Conservation (phyloP, 192 early-diverging fungal species). For the Jimgerdemannia lactiflua region DNA sequence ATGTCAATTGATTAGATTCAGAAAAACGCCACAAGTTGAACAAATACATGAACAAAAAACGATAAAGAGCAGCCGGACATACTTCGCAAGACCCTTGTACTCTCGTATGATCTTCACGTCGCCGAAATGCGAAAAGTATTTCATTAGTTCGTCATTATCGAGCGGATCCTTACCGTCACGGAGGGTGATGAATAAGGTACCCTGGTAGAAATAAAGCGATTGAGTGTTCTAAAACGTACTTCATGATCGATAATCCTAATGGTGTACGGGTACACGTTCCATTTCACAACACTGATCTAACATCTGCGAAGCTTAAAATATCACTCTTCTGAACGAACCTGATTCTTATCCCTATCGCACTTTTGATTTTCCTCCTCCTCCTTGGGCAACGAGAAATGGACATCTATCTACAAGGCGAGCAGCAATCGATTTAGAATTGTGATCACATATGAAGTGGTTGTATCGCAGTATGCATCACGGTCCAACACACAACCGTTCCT, state of each 20-base stretch:
- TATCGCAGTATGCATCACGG: no score
- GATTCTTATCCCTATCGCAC: constrained; percentile 42
- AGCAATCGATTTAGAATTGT: no score
- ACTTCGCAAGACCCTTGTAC: constrained; percentile 10
- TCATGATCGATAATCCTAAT: not conserved
- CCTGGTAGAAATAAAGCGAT: constrained; percentile 22
- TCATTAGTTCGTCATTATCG: constrained; percentile 29
- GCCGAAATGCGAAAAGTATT: constrained; percentile 40
- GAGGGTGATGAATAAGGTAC: constrained; percentile 39
- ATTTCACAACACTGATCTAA: no score
- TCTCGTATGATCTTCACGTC: constrained; percentile 42
- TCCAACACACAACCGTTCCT: no score
- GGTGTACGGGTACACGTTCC: not conserved
- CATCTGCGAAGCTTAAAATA: not conserved
- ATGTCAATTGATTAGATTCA: not conserved
- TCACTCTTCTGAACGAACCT: constrained; percentile 21
- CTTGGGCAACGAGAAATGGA: constrained; percentile 50
- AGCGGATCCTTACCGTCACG: constrained; percentile 30
- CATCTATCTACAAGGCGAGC: constrained; percentile 33
- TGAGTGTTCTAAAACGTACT: no score
- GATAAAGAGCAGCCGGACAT: constrained; percentile 1
- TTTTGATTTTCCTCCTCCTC: constrained; percentile 30
- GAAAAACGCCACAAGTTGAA: no score
- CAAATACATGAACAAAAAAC: not conserved
- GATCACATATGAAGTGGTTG: no score